Evolutionary conservation across 495 filamentous ascomycete species (phyloP).

Genomic region (Bombardia bombarda): DNA sequence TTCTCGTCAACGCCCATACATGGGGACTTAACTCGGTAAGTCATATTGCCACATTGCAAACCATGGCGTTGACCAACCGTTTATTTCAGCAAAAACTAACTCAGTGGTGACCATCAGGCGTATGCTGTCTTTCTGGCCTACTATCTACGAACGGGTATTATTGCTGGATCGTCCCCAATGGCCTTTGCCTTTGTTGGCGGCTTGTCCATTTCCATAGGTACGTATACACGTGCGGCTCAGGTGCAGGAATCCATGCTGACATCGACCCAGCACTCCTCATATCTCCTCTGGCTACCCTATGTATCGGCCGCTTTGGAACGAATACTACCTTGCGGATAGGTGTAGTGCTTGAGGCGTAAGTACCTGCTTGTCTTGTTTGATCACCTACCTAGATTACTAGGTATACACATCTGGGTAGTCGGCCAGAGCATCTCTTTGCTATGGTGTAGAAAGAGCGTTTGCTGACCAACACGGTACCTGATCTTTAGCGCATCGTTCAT

Average conservation of each 20-base stretch:
- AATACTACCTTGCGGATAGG: conserved; percentile 52
- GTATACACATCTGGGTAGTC: no score
- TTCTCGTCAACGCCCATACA: conserved; percentile 45
- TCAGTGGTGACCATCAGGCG: conserved; percentile 27
- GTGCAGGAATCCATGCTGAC: conserved; percentile 29
- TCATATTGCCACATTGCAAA: no score
- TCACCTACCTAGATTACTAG: no score
- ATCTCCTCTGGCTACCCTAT: conserved; percentile 55
- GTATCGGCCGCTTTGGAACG: conserved; percentile 48
- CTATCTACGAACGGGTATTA: conserved; percentile 54
- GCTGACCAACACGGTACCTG: background rate
- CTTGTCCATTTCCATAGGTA: conserved; percentile 51
- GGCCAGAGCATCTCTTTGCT: no score
- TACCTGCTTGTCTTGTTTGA: background rate
- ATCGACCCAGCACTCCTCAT: conserved; percentile 49
- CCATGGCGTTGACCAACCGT: no score
- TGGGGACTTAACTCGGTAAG: conserved; percentile 53
- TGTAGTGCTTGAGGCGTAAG: conserved; percentile 49
- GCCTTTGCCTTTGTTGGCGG: conserved; percentile 70
- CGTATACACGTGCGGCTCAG: background rate
- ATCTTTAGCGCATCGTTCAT: conserved; percentile 46
- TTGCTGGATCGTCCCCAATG: conserved; percentile 48
- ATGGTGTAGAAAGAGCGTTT: background rate
- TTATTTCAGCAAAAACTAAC: no score
- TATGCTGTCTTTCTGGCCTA: conserved; percentile 68